Percentiles rank a stretch among this genome's conserved stretches.
Conservation (phyloP, 306 rosid genomes). For the Potentilla sterilis region DNA sequence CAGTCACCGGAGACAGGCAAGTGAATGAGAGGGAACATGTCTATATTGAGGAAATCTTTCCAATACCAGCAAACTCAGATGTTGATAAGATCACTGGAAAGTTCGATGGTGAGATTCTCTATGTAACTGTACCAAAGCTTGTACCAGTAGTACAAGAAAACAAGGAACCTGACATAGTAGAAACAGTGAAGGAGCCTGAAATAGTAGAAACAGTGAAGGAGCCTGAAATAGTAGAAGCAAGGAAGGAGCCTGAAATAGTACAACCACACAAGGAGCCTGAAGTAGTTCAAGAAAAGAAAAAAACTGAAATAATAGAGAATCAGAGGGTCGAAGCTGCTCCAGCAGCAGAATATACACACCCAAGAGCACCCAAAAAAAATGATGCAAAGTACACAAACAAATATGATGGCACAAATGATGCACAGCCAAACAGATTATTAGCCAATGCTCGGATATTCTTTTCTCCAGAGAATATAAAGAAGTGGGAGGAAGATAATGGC, state of each 20-base stretch:
- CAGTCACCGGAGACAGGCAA: constrained; percentile 48
- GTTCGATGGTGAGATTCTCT: constrained; percentile 55
- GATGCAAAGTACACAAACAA: constrained; percentile 5
- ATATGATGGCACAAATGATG: constrained; percentile 5
- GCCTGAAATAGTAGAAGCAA: constrained; percentile 15
- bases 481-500: constrained; percentile 42
- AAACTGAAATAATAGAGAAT: constrained; percentile 15
- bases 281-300: constrained; percentile 23
- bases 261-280: constrained; percentile 1
- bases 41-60: constrained; percentile 41
- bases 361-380: neutral
- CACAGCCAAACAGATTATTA: constrained; percentile 8
- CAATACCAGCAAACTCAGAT: constrained; percentile 44
- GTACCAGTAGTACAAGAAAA: constrained; percentile 18
- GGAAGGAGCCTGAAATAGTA: constrained; percentile 25
- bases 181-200: constrained; percentile 9
- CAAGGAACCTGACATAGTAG: constrained; percentile 1
- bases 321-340: neutral
- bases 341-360: neutral
- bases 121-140: constrained; percentile 49
- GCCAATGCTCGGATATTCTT: constrained; percentile 16
- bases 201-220: neutral
- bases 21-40: constrained; percentile 34
- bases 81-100: constrained; percentile 42
- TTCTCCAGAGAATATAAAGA: constrained; percentile 29